phyloP scores from a whole-genome alignment of 257 asterid genomes.

The Solanum pinnatisectum region DNA sequence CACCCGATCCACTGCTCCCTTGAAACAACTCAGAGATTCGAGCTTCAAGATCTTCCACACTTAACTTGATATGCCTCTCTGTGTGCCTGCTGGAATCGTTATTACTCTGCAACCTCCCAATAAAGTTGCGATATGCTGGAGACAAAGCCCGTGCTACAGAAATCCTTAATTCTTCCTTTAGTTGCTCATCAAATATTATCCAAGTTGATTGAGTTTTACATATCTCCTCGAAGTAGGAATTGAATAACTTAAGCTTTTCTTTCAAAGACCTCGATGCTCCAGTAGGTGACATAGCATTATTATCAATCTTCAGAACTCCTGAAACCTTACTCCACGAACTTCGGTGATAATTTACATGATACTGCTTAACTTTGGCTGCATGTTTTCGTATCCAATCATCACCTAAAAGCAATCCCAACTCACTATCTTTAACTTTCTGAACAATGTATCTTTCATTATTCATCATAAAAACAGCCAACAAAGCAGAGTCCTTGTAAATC shows the following conservation, averaged over 20 bases:
- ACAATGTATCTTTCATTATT: slow-evolving; percentile 81
- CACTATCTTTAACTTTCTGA: slow-evolving; percentile 61
- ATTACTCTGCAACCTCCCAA: slow-evolving; percentile 41
- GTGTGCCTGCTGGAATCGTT: slow-evolving; percentile 52
- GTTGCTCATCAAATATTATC: slow-evolving; percentile 74
- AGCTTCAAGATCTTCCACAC: slow-evolving; percentile 68
- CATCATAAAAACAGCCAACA: slow-evolving; percentile 82
- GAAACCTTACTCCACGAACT: slow-evolving; percentile 88
- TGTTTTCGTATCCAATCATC: slow-evolving; percentile 90
- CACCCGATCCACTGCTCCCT: slow-evolving; percentile 27
- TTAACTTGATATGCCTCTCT: slow-evolving; percentile 62
- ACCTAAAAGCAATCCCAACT: slow-evolving; percentile 69
- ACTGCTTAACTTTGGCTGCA: slow-evolving; percentile 64
- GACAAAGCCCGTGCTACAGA: slow-evolving; percentile 40
- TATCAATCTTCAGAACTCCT: slow-evolving; percentile 63
- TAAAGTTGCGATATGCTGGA: slow-evolving; percentile 62
- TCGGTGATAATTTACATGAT: slow-evolving; percentile 72
- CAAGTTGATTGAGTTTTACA: slow-evolving; percentile 60
- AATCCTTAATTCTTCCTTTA: slow-evolving; percentile 67
- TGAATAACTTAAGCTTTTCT: slow-evolving; percentile 78
- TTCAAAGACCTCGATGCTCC: slow-evolving; percentile 47
- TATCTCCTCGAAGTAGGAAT: slow-evolving; percentile 64
- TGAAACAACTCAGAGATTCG: slow-evolving; percentile 54
- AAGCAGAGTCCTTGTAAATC: slow-evolving; percentile 61
- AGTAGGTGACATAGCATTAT: slow-evolving; percentile 40